Base-by-base conservation (phyloP, 352 stramenopile species). In the Blastocystis sp. region DNA sequence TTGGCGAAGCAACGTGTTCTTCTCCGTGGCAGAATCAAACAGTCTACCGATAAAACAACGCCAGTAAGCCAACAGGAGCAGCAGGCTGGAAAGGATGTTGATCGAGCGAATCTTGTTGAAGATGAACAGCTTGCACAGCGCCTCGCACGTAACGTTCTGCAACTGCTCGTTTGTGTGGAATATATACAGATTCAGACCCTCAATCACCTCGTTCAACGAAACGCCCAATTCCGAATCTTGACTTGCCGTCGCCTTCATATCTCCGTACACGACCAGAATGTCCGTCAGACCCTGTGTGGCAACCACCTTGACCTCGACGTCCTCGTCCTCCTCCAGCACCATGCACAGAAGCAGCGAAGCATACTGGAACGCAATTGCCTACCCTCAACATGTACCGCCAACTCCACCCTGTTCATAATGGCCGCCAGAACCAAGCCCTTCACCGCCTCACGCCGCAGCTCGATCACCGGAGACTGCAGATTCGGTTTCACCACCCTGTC, bases 101-200 rank as follows among this genome's bases (percentile, higher is more conserved):
- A 81, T 21, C 4, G 70, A 81, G 4, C 70, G 70, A 43, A 64
- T 62, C 61, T 81, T 81, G 28, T 81, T 52, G 43, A 81, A 81
- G 43, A 81, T 21, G 28, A 81, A 81, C 17, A 81, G 21, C 19
- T 45, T 62, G 28, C 38, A 81, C 34, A 81, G 19, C 2, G 21
- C 19, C 19, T 81, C 43, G 34, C 70, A 81, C 7, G 70, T 38
- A 7, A 19, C 48, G 1, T 52, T 45, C 28, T 81, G 70, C 17
- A 81, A 3, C 38, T 38, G 34, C 23, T 81, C 70, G 28, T 62
- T 62, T 45, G 48, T 62, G 59, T 62, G 43, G 28, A 81, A 81
- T 40, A 81, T 52, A 62, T 43, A 62, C 3, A 38, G 2, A 21
- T 62, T 62, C 5, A 81, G 19, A 14, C 21, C 53, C 1, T 62